phyloP scores from a whole-genome alignment of 2,329 filamentous ascomycete genomes.

The Monilinia aucupariae region DNA sequence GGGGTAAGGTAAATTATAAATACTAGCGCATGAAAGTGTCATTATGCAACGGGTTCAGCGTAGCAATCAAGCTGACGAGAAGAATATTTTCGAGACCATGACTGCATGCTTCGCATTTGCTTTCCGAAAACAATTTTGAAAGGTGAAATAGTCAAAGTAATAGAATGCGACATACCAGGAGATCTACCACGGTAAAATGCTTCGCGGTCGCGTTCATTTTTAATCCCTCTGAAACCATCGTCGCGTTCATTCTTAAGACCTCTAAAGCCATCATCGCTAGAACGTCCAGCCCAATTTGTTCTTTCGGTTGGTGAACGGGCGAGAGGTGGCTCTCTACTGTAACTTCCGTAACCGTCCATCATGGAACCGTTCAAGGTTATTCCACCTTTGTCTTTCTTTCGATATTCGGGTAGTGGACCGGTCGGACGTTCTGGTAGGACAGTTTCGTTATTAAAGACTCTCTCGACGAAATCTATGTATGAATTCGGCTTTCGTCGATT shows the following conservation, averaged over 20 bases:
- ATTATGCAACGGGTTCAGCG: neutral
- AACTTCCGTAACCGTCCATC: slow-evolving; percentile 32
- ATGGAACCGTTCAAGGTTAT: slow-evolving; percentile 16
- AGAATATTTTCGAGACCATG: neutral
- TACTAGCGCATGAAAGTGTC: slow-evolving; percentile 4
- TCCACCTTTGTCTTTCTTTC: slow-evolving; percentile 9
- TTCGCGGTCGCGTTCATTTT: slow-evolving; percentile 46
- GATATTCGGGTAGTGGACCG: slow-evolving; percentile 3
- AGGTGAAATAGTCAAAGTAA: neutral
- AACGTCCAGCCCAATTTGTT: slow-evolving; percentile 34
- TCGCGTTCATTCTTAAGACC: slow-evolving; percentile 26
- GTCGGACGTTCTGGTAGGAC: slow-evolving; percentile 19
- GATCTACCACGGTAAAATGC: slow-evolving; percentile 62
- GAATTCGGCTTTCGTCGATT: slow-evolving; percentile 23
- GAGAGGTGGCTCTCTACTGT: slow-evolving; percentile 32
- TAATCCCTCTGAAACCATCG: slow-evolving; percentile 21
- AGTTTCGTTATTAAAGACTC: slow-evolving; percentile 15
- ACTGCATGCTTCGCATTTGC: neutral
- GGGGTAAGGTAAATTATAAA: slow-evolving; percentile 26
- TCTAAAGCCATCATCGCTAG: slow-evolving; percentile 22
- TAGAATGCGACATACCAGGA: slow-evolving; percentile 53
- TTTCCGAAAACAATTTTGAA: neutral
- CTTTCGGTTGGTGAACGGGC: slow-evolving; percentile 35
- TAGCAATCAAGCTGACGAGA: neutral
- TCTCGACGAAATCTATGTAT: slow-evolving; percentile 21